These are phyloP conservation scores for Candida awuae DNA, from an alignment of 805 yeast genomes.

Conservation along the genomic window DNA sequence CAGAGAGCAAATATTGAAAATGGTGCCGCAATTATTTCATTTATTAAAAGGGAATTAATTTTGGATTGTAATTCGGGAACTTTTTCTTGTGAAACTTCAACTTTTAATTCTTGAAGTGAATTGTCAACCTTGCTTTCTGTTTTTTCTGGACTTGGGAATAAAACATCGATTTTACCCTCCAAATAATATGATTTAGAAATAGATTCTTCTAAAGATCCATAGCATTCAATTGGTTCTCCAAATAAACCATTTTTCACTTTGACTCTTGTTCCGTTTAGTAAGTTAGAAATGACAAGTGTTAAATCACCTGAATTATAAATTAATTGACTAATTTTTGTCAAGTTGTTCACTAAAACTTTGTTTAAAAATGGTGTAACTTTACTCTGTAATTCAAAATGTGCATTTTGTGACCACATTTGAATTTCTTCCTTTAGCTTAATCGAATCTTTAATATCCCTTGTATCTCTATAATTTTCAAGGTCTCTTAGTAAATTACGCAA, in stretches of 20 bases:
- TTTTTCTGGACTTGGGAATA: conserved; percentile 11
- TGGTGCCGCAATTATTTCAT: conserved; percentile 20
- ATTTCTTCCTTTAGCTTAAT: conserved; percentile 18
- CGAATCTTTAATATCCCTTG: conserved; percentile 6
- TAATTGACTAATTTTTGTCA: conserved; percentile 25
- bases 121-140: neutral
- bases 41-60: conserved; percentile 19
- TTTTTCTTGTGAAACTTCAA: neutral
- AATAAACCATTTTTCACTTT: conserved; percentile 21
- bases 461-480: neutral
- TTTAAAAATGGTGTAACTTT: conserved; percentile 26
- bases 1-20: conserved; percentile 22
- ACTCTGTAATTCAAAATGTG: conserved; percentile 31
- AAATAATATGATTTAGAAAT: conserved; percentile 23
- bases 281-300: conserved; percentile 23
- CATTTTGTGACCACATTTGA: conserved; percentile 26
- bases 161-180: conserved; percentile 26
- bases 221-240: conserved; percentile 21
- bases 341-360: conserved; percentile 20
- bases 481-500: conserved; percentile 23
- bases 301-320: conserved; percentile 29
- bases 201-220: conserved; percentile 26
- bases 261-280: conserved; percentile 21
- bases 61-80: conserved; percentile 24
- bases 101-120: neutral